Base-by-base conservation (phyloP, 1,284 basidiomycete species). In the Austroboletus niveus region DNA sequence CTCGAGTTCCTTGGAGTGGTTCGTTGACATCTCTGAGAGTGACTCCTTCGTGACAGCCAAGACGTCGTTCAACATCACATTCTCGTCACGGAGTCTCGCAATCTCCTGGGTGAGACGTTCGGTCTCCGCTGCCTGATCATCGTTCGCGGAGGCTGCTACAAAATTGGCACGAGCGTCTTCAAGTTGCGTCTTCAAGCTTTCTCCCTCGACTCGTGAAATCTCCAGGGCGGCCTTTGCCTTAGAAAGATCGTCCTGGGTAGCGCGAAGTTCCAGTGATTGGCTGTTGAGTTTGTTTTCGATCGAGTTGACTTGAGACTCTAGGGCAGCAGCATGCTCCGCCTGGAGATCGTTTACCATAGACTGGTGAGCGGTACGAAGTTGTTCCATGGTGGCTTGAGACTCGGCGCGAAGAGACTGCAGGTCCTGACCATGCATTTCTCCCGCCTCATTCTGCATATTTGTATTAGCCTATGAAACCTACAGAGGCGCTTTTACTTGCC, bases 221-320 rank as follows among this genome's bases (percentile, higher is more conserved):
- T 82, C 77, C 12, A 82, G 63, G 15, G 76, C 70, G 1, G 76
- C 65, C 69, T 92, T 92, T 8, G 87, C 77, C 71, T 90, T 92
- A 2, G 76, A 65, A 36, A 92, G 81, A 62, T 92, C 90, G 54
- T 92, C 89, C 60, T 85, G 81, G 1, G 90, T 89, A 9, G 88
- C 90, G 64, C 85, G 89, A 45, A 92, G 78, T 60, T 92, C 87
- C 36, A 90, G 69, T 47, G 70, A 79, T 57, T 84, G 74, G 50
- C 70, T 79, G 47, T 72, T 74, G 48, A 89, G 76, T 62, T 81
- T 77, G 71, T 91, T 88, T 66, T 87, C 81, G 20, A 86, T 71
- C 2, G 66, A 68, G 55, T 78, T 77, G 39, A 80, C 72, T 60
- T 87, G 77, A 29, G 75, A 74, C 47, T 84, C 81, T 17, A 89